Conservation (phyloP, 2,329 filamentous ascomycete species). For the Epichloe festucae region DNA sequence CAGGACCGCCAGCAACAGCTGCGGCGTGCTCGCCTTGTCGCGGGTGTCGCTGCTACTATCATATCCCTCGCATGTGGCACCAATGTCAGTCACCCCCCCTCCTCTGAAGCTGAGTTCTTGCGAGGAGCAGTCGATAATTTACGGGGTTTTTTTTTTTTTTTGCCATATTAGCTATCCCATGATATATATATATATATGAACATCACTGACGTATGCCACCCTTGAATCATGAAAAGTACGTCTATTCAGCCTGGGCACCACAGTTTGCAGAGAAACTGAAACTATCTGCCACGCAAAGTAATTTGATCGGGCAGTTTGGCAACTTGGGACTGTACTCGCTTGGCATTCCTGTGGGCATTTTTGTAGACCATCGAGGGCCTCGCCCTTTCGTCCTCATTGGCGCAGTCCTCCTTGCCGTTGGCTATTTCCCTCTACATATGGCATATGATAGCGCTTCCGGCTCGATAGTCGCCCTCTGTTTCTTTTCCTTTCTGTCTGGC, state of each 20-base stretch:
- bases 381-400: slow-evolving; percentile 67
- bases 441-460: slow-evolving; percentile 60
- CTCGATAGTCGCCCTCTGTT: slow-evolving; percentile 51
- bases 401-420: slow-evolving; percentile 55
- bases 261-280: slow-evolving; percentile 82
- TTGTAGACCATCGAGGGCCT: slow-evolving; percentile 74
- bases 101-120: not conserved
- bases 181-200: not conserved
- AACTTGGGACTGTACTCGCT: slow-evolving; percentile 89
- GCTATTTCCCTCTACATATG: slow-evolving; percentile 75
- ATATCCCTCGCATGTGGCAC: slow-evolving; percentile 86
- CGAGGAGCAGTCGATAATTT: not conserved
- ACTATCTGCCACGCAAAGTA: slow-evolving; percentile 83
- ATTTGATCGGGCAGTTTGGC: slow-evolving; percentile 75
- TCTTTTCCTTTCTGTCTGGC: slow-evolving; percentile 78
- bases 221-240: slow-evolving; percentile 51
- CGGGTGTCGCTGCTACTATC: slow-evolving; percentile 71
- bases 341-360: slow-evolving; percentile 77
- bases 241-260: slow-evolving; percentile 94
- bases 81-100: slow-evolving; percentile 48
- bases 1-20: slow-evolving; percentile 23
- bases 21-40: slow-evolving; percentile 58
- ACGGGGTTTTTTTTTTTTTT: too few species aligned
- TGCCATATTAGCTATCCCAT: not conserved
- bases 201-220: not conserved